Conservation (phyloP, 2,329 filamentous ascomycete species). For the Rachicladosporium sp. region DNA sequence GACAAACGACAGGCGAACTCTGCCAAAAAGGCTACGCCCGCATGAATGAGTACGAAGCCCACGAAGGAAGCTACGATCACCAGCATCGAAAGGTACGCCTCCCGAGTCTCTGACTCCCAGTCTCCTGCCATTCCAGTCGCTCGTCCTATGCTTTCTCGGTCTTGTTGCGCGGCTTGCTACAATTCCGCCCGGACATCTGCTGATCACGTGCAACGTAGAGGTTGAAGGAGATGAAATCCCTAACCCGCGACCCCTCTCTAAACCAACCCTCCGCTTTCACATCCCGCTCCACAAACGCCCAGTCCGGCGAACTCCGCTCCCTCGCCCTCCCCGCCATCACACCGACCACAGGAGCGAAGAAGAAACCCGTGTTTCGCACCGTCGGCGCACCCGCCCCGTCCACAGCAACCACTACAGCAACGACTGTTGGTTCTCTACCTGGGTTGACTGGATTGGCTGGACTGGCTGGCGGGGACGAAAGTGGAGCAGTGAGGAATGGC, state of each 20-base stretch:
- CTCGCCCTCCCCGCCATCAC: conserved; percentile 1
- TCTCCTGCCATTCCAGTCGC: too few relatives aligned
- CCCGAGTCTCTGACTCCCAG: too few relatives aligned
- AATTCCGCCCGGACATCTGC: too few relatives aligned
- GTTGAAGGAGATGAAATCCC: conserved; percentile 75
- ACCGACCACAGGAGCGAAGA: conserved; percentile 8
- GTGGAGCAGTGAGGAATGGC: conserved; percentile 2
- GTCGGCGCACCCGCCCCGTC: conserved; percentile 7
- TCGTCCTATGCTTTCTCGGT: too few relatives aligned
- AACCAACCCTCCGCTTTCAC: conserved; percentile 41
- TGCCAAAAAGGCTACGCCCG: conserved; percentile 91
- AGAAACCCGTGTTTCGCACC: conserved; percentile 20
- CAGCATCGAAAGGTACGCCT: conserved; percentile 63
- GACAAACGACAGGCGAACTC: conserved; percentile 45
- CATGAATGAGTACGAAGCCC: conserved; percentile 91
- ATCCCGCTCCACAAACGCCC: conserved; percentile 46
- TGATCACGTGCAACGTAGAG: too few relatives aligned
- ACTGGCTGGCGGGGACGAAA: too few relatives aligned
- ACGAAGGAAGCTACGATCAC: conserved; percentile 90
- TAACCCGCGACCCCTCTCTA: conserved; percentile 54
- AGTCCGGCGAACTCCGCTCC: conserved; percentile 29
- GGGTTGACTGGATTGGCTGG: conserved; percentile 4
- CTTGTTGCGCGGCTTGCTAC: too few relatives aligned
- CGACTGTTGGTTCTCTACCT: not conserved
- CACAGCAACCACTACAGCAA: not conserved